Evolutionary conservation across 1,284 basidiomycete species (phyloP).

Genomic region (Neolentinus lepideus): DNA sequence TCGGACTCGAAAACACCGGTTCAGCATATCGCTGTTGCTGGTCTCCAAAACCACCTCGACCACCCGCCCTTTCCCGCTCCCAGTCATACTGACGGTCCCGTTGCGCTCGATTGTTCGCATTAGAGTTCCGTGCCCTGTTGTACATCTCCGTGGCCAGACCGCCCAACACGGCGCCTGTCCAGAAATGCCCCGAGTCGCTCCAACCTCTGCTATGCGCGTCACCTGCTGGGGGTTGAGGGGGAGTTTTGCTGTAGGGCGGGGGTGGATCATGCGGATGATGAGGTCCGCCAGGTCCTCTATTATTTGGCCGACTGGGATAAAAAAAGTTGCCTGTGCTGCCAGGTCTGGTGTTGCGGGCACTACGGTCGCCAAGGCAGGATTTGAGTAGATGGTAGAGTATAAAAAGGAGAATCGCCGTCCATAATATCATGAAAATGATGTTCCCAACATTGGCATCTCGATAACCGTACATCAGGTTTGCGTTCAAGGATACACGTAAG

Average conservation of each 20-base stretch:
- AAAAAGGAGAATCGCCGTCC: slow-evolving; percentile 44
- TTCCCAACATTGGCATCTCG: slow-evolving; percentile 3
- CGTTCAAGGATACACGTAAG: too few species aligned
- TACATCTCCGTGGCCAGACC: slow-evolving; percentile 54
- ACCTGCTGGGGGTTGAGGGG: slow-evolving; percentile 13
- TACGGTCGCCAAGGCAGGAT: slow-evolving; percentile 37
- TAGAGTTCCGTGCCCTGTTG: slow-evolving; percentile 25
- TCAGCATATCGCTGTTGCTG: slow-evolving; percentile 7
- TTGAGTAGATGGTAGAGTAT: slow-evolving; percentile 51
- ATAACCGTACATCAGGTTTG: too few species aligned
- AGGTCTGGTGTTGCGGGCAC: slow-evolving; percentile 16
- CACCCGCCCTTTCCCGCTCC: slow-evolving; percentile 34
- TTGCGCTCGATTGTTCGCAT: slow-evolving; percentile 8
- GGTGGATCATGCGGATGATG: slow-evolving; percentile 44
- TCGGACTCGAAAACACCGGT: slow-evolving; percentile 4
- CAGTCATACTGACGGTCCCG: slow-evolving; percentile 39
- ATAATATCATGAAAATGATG: slow-evolving; percentile 48
- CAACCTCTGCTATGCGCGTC: slow-evolving; percentile 22
- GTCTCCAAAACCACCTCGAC: slow-evolving; percentile 5
- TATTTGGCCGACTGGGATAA: slow-evolving; percentile 12
- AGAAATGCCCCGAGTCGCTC: slow-evolving; percentile 65
- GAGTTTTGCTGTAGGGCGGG: slow-evolving; percentile 67
- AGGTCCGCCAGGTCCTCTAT: slow-evolving; percentile 49
- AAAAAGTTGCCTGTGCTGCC: too few species aligned
- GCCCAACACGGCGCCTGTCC: slow-evolving; percentile 70